These are phyloP conservation scores for Ogataea allantospora DNA, from an alignment of 805 yeast genomes.

Conservation along the genomic window DNA sequence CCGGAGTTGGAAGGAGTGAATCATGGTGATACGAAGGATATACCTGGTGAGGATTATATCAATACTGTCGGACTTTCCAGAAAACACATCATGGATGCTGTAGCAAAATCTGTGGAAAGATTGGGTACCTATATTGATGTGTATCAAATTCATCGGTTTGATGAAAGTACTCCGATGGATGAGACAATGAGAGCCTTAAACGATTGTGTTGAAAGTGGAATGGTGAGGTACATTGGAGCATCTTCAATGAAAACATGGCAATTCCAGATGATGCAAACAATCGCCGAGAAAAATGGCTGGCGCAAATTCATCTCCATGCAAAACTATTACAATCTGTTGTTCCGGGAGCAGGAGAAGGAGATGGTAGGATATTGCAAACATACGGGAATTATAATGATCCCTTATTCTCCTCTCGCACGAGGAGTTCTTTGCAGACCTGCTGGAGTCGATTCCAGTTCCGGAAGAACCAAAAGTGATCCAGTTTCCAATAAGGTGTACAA, in stretches of 20 bases:
- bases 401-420: slow-evolving; percentile 61
- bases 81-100: slow-evolving; percentile 47
- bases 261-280: slow-evolving; percentile 51
- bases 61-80: slow-evolving; percentile 43
- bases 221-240: slow-evolving; percentile 58
- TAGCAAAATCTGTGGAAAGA: slow-evolving; percentile 40
- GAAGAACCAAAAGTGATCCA: slow-evolving; percentile 2
- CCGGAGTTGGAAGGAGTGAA: slow-evolving; percentile 8
- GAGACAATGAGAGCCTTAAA: slow-evolving; percentile 59
- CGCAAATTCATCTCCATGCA: slow-evolving; percentile 59
- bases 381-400: slow-evolving; percentile 54
- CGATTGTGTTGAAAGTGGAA: slow-evolving; percentile 47
- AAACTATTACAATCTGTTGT: slow-evolving; percentile 51
- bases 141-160: slow-evolving; percentile 56
- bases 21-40: slow-evolving; percentile 20
- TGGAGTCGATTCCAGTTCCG: slow-evolving; percentile 1
- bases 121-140: slow-evolving; percentile 55
- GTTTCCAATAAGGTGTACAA: slow-evolving; percentile 13
- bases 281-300: slow-evolving; percentile 59
- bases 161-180: slow-evolving; percentile 43
- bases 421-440: slow-evolving; percentile 54
- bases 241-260: slow-evolving; percentile 58
- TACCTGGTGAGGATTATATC: slow-evolving; percentile 18
- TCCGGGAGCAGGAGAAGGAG: slow-evolving; percentile 65
- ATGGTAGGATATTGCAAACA: slow-evolving; percentile 52